A percentile compares a stretch with the other conserved stretches of the same genome.
Conservation (phyloP, 1,139 yeast species). For the Yamadazyma jaroonii region DNA sequence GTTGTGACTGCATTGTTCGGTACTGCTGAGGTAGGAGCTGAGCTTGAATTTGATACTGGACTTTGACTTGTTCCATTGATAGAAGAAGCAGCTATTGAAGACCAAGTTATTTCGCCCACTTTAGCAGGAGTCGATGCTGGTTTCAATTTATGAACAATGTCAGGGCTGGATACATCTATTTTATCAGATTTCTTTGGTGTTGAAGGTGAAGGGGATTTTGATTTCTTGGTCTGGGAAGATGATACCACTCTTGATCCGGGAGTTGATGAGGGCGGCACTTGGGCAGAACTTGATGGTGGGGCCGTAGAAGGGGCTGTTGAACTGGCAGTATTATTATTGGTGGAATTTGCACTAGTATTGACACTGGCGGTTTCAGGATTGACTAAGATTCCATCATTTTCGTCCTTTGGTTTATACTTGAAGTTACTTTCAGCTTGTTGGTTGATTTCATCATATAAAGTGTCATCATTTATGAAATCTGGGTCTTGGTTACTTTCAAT, state of each 20-base stretch:
- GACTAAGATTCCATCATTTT: constrained; percentile 4
- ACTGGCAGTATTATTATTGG: background rate
- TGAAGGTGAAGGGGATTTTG: constrained; percentile 12
- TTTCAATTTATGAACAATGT: constrained; percentile 49
- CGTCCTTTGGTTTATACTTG: constrained; percentile 13
- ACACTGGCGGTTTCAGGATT: background rate
- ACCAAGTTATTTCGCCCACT: constrained; percentile 68
- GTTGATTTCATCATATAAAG: constrained; percentile 43
- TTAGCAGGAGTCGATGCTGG: constrained; percentile 69
- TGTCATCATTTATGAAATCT: constrained; percentile 36
- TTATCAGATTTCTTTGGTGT: constrained; percentile 15
- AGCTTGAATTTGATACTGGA: background rate
- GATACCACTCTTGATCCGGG: background rate
- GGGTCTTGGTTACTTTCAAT: constrained; percentile 41
- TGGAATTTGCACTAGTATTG: background rate
- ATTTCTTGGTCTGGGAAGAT: constrained; percentile 5
- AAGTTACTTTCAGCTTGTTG: constrained; percentile 23
- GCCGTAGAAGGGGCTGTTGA: background rate
- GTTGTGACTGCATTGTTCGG: background rate
- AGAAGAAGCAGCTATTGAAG: constrained; percentile 56
- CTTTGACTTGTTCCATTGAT: constrained; percentile 1
- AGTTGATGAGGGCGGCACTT: background rate
- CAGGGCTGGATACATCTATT: constrained; percentile 28
- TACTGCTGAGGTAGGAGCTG: constrained; percentile 22
- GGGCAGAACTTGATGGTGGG: background rate